A percentile compares a stretch with the other conserved stretches of the same genome.
These are phyloP conservation scores for Mediolabrus comicus DNA, from an alignment of 108 stramenopile species.

Conservation along the genomic window DNA sequence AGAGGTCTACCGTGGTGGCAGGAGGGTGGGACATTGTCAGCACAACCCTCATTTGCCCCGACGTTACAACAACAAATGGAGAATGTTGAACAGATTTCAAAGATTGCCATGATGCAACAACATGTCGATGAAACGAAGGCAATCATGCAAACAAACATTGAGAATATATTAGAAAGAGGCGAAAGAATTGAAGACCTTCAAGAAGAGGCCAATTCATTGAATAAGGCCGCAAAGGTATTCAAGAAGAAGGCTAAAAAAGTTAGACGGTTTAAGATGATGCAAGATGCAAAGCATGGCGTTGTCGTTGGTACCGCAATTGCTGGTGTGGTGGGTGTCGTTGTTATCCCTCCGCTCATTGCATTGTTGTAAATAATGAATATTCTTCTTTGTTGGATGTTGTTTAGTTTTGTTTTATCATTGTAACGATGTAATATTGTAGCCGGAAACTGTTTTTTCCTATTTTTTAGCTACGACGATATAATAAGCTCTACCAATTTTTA, in stretches of 20 bases:
- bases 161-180: constrained; percentile 51
- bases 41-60: constrained; percentile 66
- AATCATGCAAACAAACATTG: constrained; percentile 69
- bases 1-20: constrained; percentile 55
- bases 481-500: not conserved
- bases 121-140: constrained; percentile 50
- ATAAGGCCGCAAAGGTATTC: constrained; percentile 61
- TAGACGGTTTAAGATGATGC: constrained; percentile 56
- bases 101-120: constrained; percentile 49
- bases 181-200: constrained; percentile 55
- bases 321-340: constrained; percentile 54
- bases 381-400: not conserved
- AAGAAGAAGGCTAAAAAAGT: constrained; percentile 55
- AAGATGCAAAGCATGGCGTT: constrained; percentile 76
- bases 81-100: constrained; percentile 49
- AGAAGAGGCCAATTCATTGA: constrained; percentile 31
- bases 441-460: not conserved
- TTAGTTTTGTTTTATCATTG: too few species aligned
- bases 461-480: not conserved
- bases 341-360: constrained; percentile 64
- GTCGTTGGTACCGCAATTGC: constrained; percentile 68
- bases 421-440: too few species aligned
- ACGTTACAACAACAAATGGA: constrained; percentile 70
- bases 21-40: constrained; percentile 40
- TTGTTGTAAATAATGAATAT: constrained; percentile 41